A percentile compares a stretch with the other conserved stretches of the same genome.
phyloP scores from a whole-genome alignment of 176 grass and related monocot species.

The Avena insularis region DNA sequence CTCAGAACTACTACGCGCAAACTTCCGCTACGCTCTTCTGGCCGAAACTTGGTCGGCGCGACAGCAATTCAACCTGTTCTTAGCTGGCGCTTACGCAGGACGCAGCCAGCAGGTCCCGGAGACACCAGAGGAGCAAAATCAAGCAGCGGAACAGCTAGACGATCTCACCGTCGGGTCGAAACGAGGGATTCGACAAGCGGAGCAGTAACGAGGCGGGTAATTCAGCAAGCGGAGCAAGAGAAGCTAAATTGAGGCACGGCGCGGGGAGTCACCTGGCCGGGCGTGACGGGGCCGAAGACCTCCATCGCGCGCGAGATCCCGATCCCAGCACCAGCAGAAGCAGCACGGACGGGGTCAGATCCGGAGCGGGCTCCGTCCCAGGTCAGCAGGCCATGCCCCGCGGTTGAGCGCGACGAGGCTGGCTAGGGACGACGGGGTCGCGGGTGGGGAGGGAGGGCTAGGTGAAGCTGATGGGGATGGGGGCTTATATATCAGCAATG shows the following conservation, averaged over 20 bases:
- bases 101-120: background rate
- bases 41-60: background rate
- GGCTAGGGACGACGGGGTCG: background rate
- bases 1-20: background rate
- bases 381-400: conserved; percentile 9
- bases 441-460: background rate
- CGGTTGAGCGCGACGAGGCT: background rate
- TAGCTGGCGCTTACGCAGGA: background rate
- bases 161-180: background rate
- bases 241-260: background rate
- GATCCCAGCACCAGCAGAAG: background rate
- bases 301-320: conserved; percentile 49
- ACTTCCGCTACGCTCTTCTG: background rate
- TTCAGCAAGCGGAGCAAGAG: background rate
- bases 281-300: conserved; percentile 71
- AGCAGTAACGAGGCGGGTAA: background rate
- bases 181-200: no score
- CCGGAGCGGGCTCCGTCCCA: background rate
- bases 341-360: conserved; percentile 27
- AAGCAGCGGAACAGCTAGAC: background rate
- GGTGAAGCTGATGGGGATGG: conserved; percentile 36
- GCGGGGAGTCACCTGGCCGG: conserved; percentile 56
- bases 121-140: background rate
- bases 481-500: conserved; percentile 38
- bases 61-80: background rate